Conservation (phyloP, 345 rosid species). For the Syzygium oleosum region DNA sequence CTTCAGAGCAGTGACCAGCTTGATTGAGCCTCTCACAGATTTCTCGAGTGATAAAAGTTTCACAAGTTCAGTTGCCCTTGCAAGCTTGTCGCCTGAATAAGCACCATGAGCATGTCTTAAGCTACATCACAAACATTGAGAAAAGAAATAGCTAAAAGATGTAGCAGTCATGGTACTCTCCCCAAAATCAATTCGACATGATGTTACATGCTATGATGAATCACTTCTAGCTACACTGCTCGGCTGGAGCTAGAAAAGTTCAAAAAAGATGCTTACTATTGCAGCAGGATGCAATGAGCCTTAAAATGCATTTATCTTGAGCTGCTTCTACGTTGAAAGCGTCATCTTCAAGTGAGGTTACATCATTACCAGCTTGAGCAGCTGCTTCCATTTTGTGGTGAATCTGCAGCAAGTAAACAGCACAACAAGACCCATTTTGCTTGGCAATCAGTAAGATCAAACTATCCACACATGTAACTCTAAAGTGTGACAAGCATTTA, state of each 20-base stretch:
- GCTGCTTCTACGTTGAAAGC: constrained; percentile 70
- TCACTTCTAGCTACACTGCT: background rate
- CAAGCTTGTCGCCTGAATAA: constrained; percentile 68
- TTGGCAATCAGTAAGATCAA: background rate
- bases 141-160: background rate
- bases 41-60: constrained; percentile 65
- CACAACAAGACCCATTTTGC: background rate
- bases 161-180: background rate
- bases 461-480: background rate
- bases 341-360: constrained; percentile 60
- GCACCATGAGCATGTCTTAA: background rate
- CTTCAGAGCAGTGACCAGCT: constrained; percentile 81
- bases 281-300: constrained; percentile 91
- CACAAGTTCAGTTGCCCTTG: constrained; percentile 73
- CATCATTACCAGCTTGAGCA: constrained; percentile 41
- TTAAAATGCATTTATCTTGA: constrained; percentile 86
- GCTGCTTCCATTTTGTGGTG: constrained; percentile 51
- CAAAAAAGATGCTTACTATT: constrained; percentile 43
- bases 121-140: background rate
- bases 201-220: background rate
- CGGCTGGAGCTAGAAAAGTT: background rate
- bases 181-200: background rate
- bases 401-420: constrained; percentile 36
- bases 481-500: background rate
- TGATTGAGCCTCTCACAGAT: constrained; percentile 84